Conservation (phyloP, 208 protist genomes). For the Leishmania arabica region DNA sequence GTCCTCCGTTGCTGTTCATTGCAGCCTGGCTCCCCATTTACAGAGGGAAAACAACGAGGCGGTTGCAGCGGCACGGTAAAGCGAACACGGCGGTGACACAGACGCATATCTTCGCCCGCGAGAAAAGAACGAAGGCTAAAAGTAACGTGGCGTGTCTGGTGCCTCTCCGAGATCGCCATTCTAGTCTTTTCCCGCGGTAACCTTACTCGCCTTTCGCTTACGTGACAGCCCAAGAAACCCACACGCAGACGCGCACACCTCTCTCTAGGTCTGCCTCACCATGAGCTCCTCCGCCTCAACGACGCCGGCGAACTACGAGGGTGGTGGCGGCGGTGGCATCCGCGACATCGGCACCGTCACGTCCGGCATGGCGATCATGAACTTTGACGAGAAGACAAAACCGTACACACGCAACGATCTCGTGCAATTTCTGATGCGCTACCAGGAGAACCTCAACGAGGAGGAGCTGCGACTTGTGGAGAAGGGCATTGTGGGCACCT, state of each 20-base stretch:
- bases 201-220: not conserved
- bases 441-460: conserved; percentile 72
- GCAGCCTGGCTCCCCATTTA: not conserved
- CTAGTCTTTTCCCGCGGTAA: not conserved
- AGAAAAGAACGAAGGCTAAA: not conserved
- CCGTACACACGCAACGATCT: conserved; percentile 85
- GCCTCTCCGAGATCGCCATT: not conserved
- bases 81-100: not conserved
- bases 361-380: conserved; percentile 83
- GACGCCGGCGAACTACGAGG: conserved; percentile 11
- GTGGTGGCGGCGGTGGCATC: conserved; percentile 67
- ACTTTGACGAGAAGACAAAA: conserved; percentile 82
- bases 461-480: conserved; percentile 69
- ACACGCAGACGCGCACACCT: not conserved
- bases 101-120: not conserved
- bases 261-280: not conserved
- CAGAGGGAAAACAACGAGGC: not conserved
- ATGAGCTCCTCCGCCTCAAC: conserved; percentile 30
- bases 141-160: not conserved
- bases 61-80: not conserved
- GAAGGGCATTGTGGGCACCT: conserved; percentile 63
- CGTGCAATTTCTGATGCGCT: conserved; percentile 71
- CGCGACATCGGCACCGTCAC: conserved; percentile 86
- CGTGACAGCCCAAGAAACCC: not conserved
- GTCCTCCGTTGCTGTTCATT: conserved; percentile 9